Conservation (phyloP, 2,329 filamentous ascomycete genomes). For the Daldinia eschscholtzii region DNA sequence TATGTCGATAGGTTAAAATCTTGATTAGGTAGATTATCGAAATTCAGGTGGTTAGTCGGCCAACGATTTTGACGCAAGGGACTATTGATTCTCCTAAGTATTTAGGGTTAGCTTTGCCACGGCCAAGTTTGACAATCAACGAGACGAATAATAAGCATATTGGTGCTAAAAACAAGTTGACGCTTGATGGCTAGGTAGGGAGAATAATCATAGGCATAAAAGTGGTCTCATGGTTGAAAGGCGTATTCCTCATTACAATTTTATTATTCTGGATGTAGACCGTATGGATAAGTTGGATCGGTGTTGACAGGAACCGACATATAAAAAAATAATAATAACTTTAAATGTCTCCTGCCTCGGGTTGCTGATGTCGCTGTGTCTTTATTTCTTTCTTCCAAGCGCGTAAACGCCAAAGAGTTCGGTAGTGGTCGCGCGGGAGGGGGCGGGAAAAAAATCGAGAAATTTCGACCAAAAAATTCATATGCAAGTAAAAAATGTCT, state of each 20-base stretch:
- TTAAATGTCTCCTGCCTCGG: constrained; percentile 31
- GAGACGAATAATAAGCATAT: constrained; percentile 1
- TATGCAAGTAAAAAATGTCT: constrained; percentile 31
- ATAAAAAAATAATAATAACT: constrained; percentile 14
- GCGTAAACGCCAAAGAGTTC: constrained; percentile 27
- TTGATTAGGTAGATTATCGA: constrained; percentile 9
- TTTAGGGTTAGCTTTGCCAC: constrained; percentile 29
- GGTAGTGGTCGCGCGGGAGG: constrained; percentile 30
- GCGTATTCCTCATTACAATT: background rate
- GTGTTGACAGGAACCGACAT: constrained; percentile 19
- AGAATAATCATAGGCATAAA: background rate
- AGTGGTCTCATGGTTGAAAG: background rate
- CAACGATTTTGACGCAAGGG: constrained; percentile 8
- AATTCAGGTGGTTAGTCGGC: constrained; percentile 6
- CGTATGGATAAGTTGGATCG: background rate
- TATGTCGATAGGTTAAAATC: constrained; percentile 9
- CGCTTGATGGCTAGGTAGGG: constrained; percentile 1
- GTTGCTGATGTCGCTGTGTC: constrained; percentile 26
- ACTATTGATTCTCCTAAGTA: constrained; percentile 20
- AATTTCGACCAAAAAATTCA: constrained; percentile 9
- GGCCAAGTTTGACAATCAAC: constrained; percentile 9
- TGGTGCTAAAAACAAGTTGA: background rate
- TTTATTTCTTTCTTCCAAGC: constrained; percentile 28
- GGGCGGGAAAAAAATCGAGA: constrained; percentile 26
- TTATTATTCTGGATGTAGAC: constrained; percentile 4